Evolutionary conservation across 345 rosid genomes (phyloP), one percentile per base, ranked within the genome.

Genomic region (Hypericum androsaemum): DNA sequence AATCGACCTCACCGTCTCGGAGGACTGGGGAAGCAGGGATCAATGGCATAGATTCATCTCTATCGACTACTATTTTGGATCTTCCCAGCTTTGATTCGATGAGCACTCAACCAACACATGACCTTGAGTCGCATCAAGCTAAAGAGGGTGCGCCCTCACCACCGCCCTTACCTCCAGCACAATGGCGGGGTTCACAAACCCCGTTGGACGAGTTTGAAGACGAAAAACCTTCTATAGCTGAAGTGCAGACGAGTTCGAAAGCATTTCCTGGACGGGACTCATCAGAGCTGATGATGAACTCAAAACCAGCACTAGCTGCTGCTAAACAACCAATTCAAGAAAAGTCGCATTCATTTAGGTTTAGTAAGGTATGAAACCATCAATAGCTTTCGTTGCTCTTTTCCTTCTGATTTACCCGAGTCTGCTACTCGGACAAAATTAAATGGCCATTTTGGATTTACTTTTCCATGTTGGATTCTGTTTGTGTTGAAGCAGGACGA

Each of bases 161-260:
- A 43, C 95, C 96, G 4, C 86, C 94, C 14, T 81, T 71, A 40
- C 96, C 96, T 52, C 95, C 94, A 37, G 58, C 58, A n/a, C 79
- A 85, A 61, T 81, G 96, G 94, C 41, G 67, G 72, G 65, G 61
- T 70, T 58, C 77, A 8, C 76, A 80, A 57, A 46, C 76, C 41
- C 44, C 54, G 56, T 49, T 74, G 44, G 74, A 65, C 44, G 39
- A 41, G 53, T 56, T 61, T 36, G 72, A 74, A 49, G 71, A 62
- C 38, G 69, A 64, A 71, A 65, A 64, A 5, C 55, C 60, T 56
- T 39, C 72, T 38, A 45, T 59, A 61, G 64, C 68, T 41, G 75
- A 74, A 43, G 52, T 64, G 52, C 56, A 53, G 32, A 22, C 32
- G 4, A 22, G 32, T 22, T 1, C 36, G 61, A 63, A 38, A 64